Evolutionary conservation across 202 grass and related monocot species (phyloP).

Genomic region (Carex arenaria): DNA sequence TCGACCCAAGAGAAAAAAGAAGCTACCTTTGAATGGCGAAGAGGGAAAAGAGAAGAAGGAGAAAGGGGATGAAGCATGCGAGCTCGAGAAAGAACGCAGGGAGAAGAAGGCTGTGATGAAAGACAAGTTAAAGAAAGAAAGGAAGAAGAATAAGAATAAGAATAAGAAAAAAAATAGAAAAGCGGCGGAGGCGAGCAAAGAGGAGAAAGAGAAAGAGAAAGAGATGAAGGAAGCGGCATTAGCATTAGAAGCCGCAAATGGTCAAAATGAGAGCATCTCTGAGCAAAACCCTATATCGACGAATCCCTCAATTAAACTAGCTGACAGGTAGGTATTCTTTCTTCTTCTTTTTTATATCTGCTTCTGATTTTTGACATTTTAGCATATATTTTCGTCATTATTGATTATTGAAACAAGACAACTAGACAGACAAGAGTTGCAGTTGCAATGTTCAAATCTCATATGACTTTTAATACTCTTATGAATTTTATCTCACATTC

Average conservation of each 20-base stretch:
- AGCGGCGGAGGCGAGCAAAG: constrained; percentile 28
- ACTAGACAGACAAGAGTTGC: neutral
- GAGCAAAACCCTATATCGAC: neutral
- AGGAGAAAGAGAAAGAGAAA: constrained; percentile 3
- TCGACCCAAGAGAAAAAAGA: constrained; percentile 33
- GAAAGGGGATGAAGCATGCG: constrained; percentile 20
- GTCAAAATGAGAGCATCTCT: neutral
- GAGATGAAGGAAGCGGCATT: neutral
- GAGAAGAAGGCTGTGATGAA: constrained; percentile 54
- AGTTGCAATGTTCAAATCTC: neutral
- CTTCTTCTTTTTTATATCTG: neutral
- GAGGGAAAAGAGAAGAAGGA: neutral
- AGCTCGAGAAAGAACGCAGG: constrained; percentile 31
- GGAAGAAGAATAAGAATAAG: constrained; percentile 16
- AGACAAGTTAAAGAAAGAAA: constrained; percentile 48
- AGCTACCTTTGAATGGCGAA: neutral
- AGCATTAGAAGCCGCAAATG: constrained; percentile 5
- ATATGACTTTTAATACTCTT: neutral
- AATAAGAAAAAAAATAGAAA: neutral
- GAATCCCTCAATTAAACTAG: neutral
- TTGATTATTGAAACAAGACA: neutral
- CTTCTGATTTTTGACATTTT: neutral
- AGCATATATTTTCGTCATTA: neutral
- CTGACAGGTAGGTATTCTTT: constrained; percentile 30
- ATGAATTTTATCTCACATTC: neutral